phyloP scores from a whole-genome alignment of 192 early-diverging fungal species.

The Gonapodya sp. region DNA sequence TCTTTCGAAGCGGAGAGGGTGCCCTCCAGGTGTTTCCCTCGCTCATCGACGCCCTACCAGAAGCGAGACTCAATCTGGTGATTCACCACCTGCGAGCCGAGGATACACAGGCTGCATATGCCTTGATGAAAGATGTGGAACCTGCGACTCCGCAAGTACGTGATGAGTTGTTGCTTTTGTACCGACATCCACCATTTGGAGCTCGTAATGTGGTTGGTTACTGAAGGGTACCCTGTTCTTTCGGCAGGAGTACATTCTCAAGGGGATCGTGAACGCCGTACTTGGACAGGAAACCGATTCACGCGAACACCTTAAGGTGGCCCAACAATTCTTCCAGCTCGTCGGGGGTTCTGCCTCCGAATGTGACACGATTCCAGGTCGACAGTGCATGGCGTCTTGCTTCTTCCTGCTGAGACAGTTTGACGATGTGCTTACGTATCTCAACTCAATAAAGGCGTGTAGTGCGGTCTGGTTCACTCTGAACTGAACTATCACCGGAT shows the following conservation, averaged over 20 bases:
- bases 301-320: conserved; percentile 50
- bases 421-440: conserved; percentile 52
- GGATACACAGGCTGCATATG: conserved; percentile 44
- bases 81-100: conserved; percentile 48
- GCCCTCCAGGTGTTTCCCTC: conserved; percentile 45
- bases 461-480: neutral
- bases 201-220: neutral
- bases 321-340: conserved; percentile 55
- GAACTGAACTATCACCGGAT: neutral
- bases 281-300: conserved; percentile 53
- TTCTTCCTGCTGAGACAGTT: conserved; percentile 54
- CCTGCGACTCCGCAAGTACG: conserved; percentile 42
- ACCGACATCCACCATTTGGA: no score
- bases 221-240: neutral
- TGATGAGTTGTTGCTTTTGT: neutral
- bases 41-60: conserved; percentile 47
- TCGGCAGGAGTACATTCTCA: conserved; percentile 45
- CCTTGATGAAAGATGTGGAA: conserved; percentile 55
- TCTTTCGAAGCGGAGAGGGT: conserved; percentile 46
- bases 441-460: conserved; percentile 49
- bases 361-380: conserved; percentile 52
- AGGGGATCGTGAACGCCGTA: conserved; percentile 51
- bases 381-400: conserved; percentile 54
- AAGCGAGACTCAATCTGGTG: conserved; percentile 49
- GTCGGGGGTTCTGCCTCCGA: conserved; percentile 49